Evolutionary conservation across 2,329 filamentous ascomycete genomes (phyloP).

Genomic region (Byssoonygena ceratinophila): DNA sequence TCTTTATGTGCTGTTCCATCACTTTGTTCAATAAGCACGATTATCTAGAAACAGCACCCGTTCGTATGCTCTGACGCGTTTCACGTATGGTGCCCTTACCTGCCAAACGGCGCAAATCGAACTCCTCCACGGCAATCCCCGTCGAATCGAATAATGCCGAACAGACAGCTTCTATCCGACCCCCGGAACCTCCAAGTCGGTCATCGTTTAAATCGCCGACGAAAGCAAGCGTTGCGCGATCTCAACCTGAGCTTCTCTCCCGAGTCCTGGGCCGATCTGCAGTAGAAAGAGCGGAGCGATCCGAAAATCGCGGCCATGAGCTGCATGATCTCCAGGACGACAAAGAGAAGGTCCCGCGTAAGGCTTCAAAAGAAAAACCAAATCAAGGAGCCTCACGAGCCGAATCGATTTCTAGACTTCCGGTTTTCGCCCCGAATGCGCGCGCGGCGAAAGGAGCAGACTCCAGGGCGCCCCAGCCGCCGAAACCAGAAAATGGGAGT

Average conservation of each 20-base stretch:
- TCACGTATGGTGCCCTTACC: conserved; percentile 46
- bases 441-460: neutral
- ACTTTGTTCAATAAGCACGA: neutral
- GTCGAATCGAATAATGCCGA: conserved; percentile 35
- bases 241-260: conserved; percentile 49
- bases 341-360: neutral
- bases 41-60: neutral
- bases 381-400: neutral
- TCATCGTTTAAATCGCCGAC: conserved; percentile 59
- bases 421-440: neutral
- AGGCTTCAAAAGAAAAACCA: neutral
- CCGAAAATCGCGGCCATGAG: conserved; percentile 16
- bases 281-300: conserved; percentile 26
- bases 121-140: conserved; percentile 42
- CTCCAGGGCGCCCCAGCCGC: neutral
- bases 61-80: conserved; percentile 10
- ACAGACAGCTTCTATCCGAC: conserved; percentile 18
- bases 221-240: conserved; percentile 51
- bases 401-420: neutral
- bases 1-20: neutral
- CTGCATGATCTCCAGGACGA: conserved; percentile 3
- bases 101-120: conserved; percentile 55
- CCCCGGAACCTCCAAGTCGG: conserved; percentile 28
- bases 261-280: conserved; percentile 35
- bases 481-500: neutral